Base-by-base conservation (phyloP, 345 rosid species). In the Hibiscus mutabilis region DNA sequence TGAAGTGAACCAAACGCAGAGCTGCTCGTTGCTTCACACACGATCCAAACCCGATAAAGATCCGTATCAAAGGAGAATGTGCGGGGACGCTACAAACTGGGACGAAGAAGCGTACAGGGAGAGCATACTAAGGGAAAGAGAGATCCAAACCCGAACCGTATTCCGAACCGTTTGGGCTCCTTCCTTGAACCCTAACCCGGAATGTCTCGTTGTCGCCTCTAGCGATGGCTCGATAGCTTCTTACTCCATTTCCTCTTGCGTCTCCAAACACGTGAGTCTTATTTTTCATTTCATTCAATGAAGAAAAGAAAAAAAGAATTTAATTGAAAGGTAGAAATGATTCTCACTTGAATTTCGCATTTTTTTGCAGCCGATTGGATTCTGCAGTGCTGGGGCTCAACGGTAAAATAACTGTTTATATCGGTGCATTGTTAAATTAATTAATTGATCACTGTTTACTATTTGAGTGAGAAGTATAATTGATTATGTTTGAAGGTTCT, bases 171-270 rank as follows among this genome's bases (percentile, higher is more conserved):
- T 80, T 11, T 95, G 97, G 97, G 82, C 88, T 58, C 96, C 97
- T 61, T 82, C 96, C 31, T 63, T 27, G 25, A 80, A 72, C 76
- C 83, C 87, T 56, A 81, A 69, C 68, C 92, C 93, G 0, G 89
- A 89, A 66, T 64, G 77, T 66, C 66, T 95, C 74, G 85, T 92
- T 56, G 86, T 79, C 62, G 93, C 93, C 59, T 79, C 90, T 71
- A 95, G 99, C 56, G 93, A 95, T 66, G 99, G 99, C 68, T 84
- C 85, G 13, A 35, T 95, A 74, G 84, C 91, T 61, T 86, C 91
- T 4, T 89, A 92, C 77, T 90, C 96, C 0, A 71, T 95, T 76
- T 74, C 89, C 68, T 79, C 92, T 58, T 89, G 87, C 80, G 75
- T 85, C 14, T 82, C 96, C n/a, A 72, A 77, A 24, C 84, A 79